Base-by-base conservation (phyloP, 2,329 filamentous ascomycete species). In the Calonectria leucothoes region DNA sequence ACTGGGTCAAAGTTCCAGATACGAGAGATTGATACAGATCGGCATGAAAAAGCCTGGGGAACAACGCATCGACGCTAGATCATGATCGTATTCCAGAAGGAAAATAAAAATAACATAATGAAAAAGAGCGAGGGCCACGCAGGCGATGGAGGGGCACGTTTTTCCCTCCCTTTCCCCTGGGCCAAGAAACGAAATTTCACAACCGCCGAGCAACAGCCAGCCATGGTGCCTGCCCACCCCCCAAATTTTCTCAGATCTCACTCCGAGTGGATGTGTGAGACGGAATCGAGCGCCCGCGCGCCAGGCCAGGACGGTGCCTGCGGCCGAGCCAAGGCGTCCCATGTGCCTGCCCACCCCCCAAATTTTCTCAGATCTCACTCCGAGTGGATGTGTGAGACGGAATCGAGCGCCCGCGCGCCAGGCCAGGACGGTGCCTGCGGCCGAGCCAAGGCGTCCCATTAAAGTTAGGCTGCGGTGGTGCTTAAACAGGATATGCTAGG, bases 371-470 rank as follows among this genome's bases (percentile, higher is more conserved):
- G 23, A 45, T 45, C 10, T 45, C 23, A 45, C 42, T 45, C 42
- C 20, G 42, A n/a, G 29, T n/a, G 33, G 31, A 20, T 33, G 55
- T 35, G 35, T 23, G 15, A 61, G n/a, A 25, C n/a, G n/a, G 20
- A n/a, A 39, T 23, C 31, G 37, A n/a, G 29, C 33, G 55, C 55
- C 33, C 55, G 55, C 55, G 55, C 55, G 39, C 52, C 51, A 33
- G 35, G 23, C 45, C 52, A n/a, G 27, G 42, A n/a, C 42, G 39
- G 42, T 39, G 55, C 33, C 39, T 39, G 31, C 39, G 49, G 39
- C 27, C 27, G 29, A 33, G 69, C 69, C 69, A 71, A 66, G 69
- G 59, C 2, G 63, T 71, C 66, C 63, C 51, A 52, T 57, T 71
- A 61, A 61, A 66, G 63, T 71, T 71, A 59, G 49, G 52, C 37